Percentiles rank a stretch among this genome's conserved stretches.
Conservation (phyloP, 2,329 filamentous ascomycete genomes). For the Calonectria pseudoturangicola region DNA sequence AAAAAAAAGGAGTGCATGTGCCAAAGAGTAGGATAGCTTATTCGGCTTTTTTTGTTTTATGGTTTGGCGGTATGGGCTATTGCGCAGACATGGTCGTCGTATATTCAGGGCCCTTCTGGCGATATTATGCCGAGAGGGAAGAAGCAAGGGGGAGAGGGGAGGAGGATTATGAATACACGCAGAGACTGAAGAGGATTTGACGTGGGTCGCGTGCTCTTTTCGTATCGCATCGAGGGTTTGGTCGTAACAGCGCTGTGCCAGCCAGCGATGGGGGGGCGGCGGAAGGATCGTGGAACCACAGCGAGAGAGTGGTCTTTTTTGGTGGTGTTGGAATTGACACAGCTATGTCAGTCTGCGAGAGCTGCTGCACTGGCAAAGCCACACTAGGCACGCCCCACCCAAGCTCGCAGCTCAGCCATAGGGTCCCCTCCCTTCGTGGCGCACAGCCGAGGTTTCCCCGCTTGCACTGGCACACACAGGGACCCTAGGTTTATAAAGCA, state of each 20-base stretch:
- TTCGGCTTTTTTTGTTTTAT: conserved; percentile 8
- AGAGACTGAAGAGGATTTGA: neutral
- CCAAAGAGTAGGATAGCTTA: conserved; percentile 6
- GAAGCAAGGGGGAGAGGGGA: neutral
- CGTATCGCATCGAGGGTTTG: conserved; percentile 1
- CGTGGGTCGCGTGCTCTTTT: conserved; percentile 3
- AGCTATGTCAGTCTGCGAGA: neutral
- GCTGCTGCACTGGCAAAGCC: neutral
- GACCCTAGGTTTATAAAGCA: conserved; percentile 51
- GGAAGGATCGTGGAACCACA: neutral
- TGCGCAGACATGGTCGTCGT: conserved; percentile 6
- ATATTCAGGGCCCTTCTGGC: neutral
- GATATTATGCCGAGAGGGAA: neutral
- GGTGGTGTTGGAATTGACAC: neutral
- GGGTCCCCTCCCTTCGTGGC: neutral
- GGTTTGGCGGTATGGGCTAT: neutral
- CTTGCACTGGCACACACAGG: neutral
- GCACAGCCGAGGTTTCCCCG: conserved; percentile 20
- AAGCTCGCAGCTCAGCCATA: conserved; percentile 3
- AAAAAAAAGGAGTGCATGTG: conserved; percentile 2
- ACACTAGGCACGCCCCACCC: neutral
- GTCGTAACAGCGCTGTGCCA: conserved; percentile 10
- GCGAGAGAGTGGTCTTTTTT: neutral
- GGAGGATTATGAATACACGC: conserved; percentile 1
- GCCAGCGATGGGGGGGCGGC: neutral